phyloP scores from a whole-genome alignment of 371 early-diverging fungal genomes.

The Entomophthora muscae region DNA sequence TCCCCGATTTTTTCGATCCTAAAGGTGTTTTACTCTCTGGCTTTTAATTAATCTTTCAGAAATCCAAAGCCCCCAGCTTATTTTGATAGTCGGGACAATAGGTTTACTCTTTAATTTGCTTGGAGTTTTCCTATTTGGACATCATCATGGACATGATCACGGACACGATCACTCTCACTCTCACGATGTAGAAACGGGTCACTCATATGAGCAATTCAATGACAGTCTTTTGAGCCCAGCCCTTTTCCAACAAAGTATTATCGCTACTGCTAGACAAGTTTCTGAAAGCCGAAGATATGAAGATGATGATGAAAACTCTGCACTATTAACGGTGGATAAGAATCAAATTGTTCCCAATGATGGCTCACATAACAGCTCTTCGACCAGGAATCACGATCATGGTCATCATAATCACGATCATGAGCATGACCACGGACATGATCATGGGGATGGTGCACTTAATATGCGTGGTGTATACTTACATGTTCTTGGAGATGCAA shows the following conservation, averaged over 20 bases:
- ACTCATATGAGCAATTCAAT: not conserved
- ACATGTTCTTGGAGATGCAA: slow-evolving; percentile 86
- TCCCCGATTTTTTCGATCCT: slow-evolving; percentile 52
- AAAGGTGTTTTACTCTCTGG: slow-evolving; percentile 15
- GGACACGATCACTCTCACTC: slow-evolving; percentile 14
- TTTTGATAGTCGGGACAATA: slow-evolving; percentile 62
- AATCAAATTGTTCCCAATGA: too few relatives aligned
- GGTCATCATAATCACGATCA: slow-evolving; percentile 16
- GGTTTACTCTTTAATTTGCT: slow-evolving; percentile 72
- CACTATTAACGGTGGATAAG: not conserved
- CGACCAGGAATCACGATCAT: slow-evolving; percentile 4
- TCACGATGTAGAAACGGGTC: not conserved
- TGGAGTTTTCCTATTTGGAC: slow-evolving; percentile 64
- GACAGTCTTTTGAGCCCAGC: not conserved
- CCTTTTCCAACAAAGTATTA: slow-evolving; percentile 1
- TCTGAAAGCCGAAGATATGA: slow-evolving; percentile 11
- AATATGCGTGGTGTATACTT: slow-evolving; percentile 89
- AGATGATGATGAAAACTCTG: not conserved
- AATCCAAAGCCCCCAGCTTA: slow-evolving; percentile 49
- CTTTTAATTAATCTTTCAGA: slow-evolving; percentile 15
- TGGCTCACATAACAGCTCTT: not conserved
- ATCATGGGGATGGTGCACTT: slow-evolving; percentile 32
- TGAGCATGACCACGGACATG: slow-evolving; percentile 22
- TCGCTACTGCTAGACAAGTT: slow-evolving; percentile 7
- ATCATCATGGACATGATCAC: slow-evolving; percentile 20